Evolutionary conservation across 176 grass and related monocot species (phyloP), one percentile per base, ranked within the genome.

Genomic region (Rhynchospora tenuis): DNA sequence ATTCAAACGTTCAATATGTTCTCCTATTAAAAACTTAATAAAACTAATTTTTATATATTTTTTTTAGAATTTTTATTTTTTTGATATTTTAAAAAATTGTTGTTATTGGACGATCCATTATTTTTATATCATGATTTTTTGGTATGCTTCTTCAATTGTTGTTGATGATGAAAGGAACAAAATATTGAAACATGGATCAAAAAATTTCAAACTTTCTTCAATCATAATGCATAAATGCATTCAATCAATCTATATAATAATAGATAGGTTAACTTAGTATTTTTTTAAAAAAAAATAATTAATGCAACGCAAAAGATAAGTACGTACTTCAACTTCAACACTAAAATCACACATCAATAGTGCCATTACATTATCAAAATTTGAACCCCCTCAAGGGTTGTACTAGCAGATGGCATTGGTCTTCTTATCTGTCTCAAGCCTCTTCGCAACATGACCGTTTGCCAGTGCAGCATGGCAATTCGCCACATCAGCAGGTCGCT

Each of bases 391-490:
- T 60, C 64, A 15, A 74, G 4, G 19, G 15, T 74, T 22, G 1
- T 12, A 79, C 77, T 98, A 98, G 86, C 95, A 98, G 67, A 98
- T 86, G 55, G 87, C 86, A 9, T 98, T 98, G 85, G 89, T 88
- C 84, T 87, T 94, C 55, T 93, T 89, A 59, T 84, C 84, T 19
- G 87, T 69, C 51, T 88, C 89, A 55, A 91, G 90, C 89, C 90
- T 91, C 87, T 95, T 93, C 79, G 85, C 86, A 38, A 51, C 59
- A 28, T 82, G 33, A 42, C 56, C 33, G 43, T 47, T 65, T 19
- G 10, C 17, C 24, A 56, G 8, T 17, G 45, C 68, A 24, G 42
- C 27, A 0, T 70, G 7, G 48, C 51, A 57, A 71, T 80, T 82
- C 3, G 27, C 28, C 14, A 82, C 13, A 47, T 59, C 20, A 46